Evolutionary conservation across 768 basidiomycete species (phyloP).

Genomic region (Lyophyllum atratum): DNA sequence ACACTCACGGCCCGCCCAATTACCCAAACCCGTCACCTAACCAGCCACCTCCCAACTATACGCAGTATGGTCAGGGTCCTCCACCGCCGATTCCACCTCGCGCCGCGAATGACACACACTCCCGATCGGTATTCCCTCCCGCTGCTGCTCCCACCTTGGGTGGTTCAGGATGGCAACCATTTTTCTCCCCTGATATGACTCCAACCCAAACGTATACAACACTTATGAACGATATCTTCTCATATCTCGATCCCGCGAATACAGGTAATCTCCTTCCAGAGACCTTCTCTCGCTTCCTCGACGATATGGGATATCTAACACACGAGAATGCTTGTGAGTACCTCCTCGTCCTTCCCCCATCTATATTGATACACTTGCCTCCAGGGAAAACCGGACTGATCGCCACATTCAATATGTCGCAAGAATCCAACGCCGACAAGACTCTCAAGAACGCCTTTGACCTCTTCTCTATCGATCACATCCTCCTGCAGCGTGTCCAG

Average conservation of each 20-base stretch:
- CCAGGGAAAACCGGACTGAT: slow-evolving; percentile 11
- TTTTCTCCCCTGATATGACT: slow-evolving; percentile 12
- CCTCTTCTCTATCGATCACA: slow-evolving; percentile 15
- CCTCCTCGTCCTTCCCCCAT: slow-evolving; percentile 4
- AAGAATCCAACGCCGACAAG: slow-evolving; percentile 12
- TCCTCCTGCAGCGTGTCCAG: slow-evolving; percentile 12
- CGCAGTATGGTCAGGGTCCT: not conserved
- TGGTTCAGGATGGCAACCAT: slow-evolving; percentile 12
- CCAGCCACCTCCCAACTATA: not conserved
- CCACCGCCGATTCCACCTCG: not conserved
- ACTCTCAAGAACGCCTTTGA: slow-evolving; percentile 14
- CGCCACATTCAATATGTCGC: slow-evolving; percentile 4
- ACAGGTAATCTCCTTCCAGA: slow-evolving; percentile 13
- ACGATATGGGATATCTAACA: slow-evolving; percentile 13
- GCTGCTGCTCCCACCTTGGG: not conserved
- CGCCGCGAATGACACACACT: not conserved
- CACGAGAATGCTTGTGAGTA: slow-evolving; percentile 16
- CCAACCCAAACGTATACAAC: slow-evolving; percentile 13
- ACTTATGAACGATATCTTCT: slow-evolving; percentile 16
- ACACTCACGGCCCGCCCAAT: not conserved
- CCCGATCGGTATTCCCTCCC: not conserved
- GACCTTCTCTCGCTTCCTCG: slow-evolving; percentile 14
- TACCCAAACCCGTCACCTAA: not conserved
- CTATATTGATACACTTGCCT: not conserved
- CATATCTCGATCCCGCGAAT: slow-evolving; percentile 13